Conservation (phyloP, 2,329 filamentous ascomycete species). For the Ophiocordyceps robertsii region DNA sequence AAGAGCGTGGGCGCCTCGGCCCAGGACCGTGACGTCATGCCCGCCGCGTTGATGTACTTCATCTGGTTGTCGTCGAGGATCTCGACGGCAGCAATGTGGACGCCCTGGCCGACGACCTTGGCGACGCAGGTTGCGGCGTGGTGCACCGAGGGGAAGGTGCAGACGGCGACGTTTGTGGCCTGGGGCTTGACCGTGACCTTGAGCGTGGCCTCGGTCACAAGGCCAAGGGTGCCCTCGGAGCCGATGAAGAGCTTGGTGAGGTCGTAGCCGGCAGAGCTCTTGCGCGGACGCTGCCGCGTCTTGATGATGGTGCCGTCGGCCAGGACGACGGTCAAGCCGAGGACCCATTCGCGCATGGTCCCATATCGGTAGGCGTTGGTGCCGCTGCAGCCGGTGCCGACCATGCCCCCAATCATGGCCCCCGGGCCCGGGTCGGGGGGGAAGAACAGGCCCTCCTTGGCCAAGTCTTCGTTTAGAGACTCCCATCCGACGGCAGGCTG, state of each 20-base stretch:
- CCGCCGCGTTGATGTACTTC: slow-evolving; percentile 51
- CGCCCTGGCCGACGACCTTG: slow-evolving; percentile 63
- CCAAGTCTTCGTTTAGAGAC: slow-evolving; percentile 64
- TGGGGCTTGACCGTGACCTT: slow-evolving; percentile 75
- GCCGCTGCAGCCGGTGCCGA: slow-evolving; percentile 59
- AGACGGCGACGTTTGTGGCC: slow-evolving; percentile 69
- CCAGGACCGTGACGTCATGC: slow-evolving; percentile 54
- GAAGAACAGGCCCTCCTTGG: slow-evolving; percentile 69
- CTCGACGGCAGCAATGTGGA: slow-evolving; percentile 84
- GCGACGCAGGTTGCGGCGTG: slow-evolving; percentile 68
- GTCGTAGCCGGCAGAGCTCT: slow-evolving; percentile 86
- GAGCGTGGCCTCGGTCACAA: slow-evolving; percentile 82
- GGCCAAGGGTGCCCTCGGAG: slow-evolving; percentile 78
- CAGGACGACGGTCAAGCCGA: slow-evolving; percentile 74
- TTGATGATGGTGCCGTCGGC: slow-evolving; percentile 85
- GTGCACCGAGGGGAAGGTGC: slow-evolving; percentile 43
- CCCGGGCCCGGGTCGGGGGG: slow-evolving; percentile 84
- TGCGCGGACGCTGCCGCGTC: slow-evolving; percentile 75
- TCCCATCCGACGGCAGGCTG: slow-evolving; percentile 84
- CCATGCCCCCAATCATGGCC: slow-evolving; percentile 85
- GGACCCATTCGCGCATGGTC: slow-evolving; percentile 90
- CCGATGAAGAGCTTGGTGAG: slow-evolving; percentile 82
- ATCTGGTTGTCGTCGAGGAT: slow-evolving; percentile 90
- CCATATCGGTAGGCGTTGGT: slow-evolving; percentile 89
- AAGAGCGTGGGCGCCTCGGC: slow-evolving; percentile 63